Evolutionary conservation across 495 filamentous ascomycete genomes (phyloP).

Genomic region (Elasticomyces elasticus): DNA sequence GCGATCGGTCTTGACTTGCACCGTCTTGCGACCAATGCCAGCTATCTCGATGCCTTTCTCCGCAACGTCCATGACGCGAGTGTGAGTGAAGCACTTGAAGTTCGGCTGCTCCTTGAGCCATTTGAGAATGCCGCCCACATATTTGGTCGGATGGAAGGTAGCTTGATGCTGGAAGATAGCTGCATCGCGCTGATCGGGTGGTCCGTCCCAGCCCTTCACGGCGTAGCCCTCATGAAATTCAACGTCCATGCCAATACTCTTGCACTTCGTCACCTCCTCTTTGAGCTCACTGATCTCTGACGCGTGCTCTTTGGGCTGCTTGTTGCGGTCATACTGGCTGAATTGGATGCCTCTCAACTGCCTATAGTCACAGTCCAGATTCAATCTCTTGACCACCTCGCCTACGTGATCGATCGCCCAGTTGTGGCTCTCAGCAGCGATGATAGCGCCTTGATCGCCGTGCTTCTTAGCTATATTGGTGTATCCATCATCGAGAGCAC

Average conservation of each 20-base stretch:
- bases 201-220: constrained; percentile 40
- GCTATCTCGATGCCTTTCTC: constrained; percentile 36
- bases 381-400: constrained; percentile 37
- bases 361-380: constrained; percentile 49
- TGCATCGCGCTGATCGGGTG: constrained; percentile 41
- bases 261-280: constrained; percentile 37
- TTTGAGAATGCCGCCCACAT: constrained; percentile 41
- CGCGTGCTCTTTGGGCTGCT: constrained; percentile 30
- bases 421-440: constrained; percentile 44
- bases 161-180: constrained; percentile 42
- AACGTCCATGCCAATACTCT: constrained; percentile 35
- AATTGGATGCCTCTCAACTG: constrained; percentile 39
- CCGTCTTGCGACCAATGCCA: constrained; percentile 11
- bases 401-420: constrained; percentile 45
- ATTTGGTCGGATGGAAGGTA: constrained; percentile 50
- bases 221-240: constrained; percentile 32
- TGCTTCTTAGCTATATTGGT: constrained; percentile 42
- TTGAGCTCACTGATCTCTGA: constrained; percentile 33
- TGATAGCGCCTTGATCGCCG: constrained; percentile 37
- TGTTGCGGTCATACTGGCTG: constrained; percentile 28
- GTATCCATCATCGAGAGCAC: constrained; percentile 44
- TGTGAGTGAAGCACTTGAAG: constrained; percentile 45
- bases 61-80: constrained; percentile 38
- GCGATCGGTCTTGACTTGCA: constrained; percentile 36
- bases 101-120: constrained; percentile 42